These are phyloP conservation scores for Thelephora aurantiotincta DNA, from an alignment of 768 basidiomycete genomes.

Conservation along the genomic window DNA sequence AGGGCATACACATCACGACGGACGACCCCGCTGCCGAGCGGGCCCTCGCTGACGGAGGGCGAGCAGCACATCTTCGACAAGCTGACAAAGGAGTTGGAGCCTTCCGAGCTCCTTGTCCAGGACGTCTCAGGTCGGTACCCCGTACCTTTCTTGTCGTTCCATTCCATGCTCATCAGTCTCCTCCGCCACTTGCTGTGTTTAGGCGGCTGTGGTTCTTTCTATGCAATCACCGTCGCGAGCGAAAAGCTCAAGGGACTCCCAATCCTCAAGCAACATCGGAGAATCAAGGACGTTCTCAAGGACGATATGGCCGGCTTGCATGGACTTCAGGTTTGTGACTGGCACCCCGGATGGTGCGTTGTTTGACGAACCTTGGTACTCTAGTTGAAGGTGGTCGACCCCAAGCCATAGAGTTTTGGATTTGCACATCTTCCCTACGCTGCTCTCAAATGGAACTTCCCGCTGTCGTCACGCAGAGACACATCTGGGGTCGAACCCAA, in stretches of 20 bases:
- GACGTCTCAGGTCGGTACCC: conserved; percentile 76
- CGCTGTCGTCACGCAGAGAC: no score
- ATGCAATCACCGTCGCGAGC: conserved; percentile 81
- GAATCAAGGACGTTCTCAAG: conserved; percentile 79
- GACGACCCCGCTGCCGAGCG: no score
- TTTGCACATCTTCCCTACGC: no score
- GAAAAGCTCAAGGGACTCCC: conserved; percentile 74
- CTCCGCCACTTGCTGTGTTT: neutral
- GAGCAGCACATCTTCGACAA: conserved; percentile 62
- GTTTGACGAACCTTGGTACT: neutral
- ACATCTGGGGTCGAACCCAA: no score
- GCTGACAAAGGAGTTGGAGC: conserved; percentile 59
- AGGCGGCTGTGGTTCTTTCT: conserved; percentile 98
- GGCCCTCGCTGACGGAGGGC: conserved; percentile 31
- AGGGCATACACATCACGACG: neutral
- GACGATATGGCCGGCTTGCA: conserved; percentile 86
- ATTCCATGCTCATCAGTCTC: neutral
- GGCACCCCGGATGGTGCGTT: neutral
- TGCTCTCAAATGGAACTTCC: no score
- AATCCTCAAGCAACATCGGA: conserved; percentile 84
- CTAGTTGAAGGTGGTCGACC: neutral
- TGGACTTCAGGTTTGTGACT: conserved; percentile 67
- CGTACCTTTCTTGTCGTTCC: conserved; percentile 2
- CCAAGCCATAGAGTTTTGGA: no score
- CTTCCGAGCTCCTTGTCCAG: conserved; percentile 72